Percentiles rank a stretch among this genome's conserved stretches.
phyloP scores from a whole-genome alignment of 805 yeast genomes.

The Candida railenensis region DNA sequence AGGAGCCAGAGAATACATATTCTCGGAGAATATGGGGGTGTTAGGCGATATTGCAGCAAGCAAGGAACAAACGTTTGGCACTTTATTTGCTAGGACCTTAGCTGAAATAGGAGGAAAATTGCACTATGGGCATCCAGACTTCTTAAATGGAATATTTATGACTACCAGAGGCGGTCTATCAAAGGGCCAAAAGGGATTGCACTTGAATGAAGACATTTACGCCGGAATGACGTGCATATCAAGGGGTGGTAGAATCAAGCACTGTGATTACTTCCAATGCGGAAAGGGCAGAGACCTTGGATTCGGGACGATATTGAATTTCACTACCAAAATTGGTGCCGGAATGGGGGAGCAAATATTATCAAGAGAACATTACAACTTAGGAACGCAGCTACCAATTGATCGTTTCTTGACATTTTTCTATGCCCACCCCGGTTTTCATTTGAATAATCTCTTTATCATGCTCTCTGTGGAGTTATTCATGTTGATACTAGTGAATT shows the following conservation, averaged over 20 bases:
- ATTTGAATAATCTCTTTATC: slow-evolving; percentile 84
- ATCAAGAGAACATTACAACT: slow-evolving; percentile 86
- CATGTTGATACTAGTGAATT: slow-evolving; percentile 72
- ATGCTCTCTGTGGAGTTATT: slow-evolving; percentile 84
- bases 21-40: slow-evolving; percentile 89
- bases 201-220: slow-evolving; percentile 90
- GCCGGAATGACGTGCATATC: slow-evolving; percentile 91
- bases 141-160: slow-evolving; percentile 87
- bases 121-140: slow-evolving; percentile 97
- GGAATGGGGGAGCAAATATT: slow-evolving; percentile 98
- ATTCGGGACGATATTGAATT: slow-evolving; percentile 86
- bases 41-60: slow-evolving; percentile 97
- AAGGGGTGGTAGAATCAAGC: slow-evolving; percentile 92
- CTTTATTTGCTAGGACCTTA: slow-evolving; percentile 87
- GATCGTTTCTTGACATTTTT: slow-evolving; percentile 90
- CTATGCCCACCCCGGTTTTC: slow-evolving; percentile 97
- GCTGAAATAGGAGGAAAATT: slow-evolving; percentile 93
- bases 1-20: slow-evolving; percentile 94
- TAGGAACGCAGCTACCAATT: slow-evolving; percentile 86
- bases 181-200: slow-evolving; percentile 91
- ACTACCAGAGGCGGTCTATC: slow-evolving; percentile 94
- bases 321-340: slow-evolving; percentile 94
- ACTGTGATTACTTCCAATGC: slow-evolving; percentile 93
- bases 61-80: slow-evolving; percentile 95
- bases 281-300: slow-evolving; percentile 97